Evolutionary conservation across 495 filamentous ascomycete species (phyloP).

Genomic region (Tetracladium marchalianum): DNA sequence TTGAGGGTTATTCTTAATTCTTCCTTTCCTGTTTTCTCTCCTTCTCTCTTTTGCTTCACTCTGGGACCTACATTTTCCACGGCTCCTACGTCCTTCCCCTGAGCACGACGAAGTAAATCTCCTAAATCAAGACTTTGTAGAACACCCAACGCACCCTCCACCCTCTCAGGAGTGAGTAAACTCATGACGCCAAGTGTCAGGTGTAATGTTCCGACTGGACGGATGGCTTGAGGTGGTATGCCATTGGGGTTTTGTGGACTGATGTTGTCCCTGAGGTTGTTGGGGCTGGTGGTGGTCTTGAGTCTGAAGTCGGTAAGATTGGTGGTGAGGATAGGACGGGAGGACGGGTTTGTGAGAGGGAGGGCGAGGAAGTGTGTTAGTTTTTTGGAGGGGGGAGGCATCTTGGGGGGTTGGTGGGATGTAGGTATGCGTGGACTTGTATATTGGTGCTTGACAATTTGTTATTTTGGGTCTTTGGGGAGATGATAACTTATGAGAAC

Average conservation of each 20-base stretch:
- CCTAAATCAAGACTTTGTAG: constrained; percentile 44
- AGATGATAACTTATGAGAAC: too few species aligned
- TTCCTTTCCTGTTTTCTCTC: not conserved
- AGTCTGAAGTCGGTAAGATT: constrained; percentile 51
- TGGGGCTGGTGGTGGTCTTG: constrained; percentile 32
- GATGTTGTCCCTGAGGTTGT: too few species aligned
- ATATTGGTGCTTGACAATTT: too few species aligned
- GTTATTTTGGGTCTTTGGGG: not conserved
- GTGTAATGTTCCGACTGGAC: constrained; percentile 75
- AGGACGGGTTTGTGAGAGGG: constrained; percentile 56
- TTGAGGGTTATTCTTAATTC: constrained; percentile 29
- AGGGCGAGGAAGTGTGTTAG: constrained; percentile 89
- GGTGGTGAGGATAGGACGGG: constrained; percentile 50
- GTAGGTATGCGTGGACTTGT: not conserved
- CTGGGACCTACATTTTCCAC: constrained; percentile 5
- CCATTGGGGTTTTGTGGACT: constrained; percentile 16
- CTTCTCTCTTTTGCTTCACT: constrained; percentile 5
- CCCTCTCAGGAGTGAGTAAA: constrained; percentile 41
- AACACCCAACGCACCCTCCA: constrained; percentile 48
- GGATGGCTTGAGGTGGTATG: constrained; percentile 38
- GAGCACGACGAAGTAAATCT: constrained; percentile 38
- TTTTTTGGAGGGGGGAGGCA: constrained; percentile 14
- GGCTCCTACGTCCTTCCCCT: not conserved
- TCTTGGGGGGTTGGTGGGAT: not conserved
- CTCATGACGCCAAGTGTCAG: constrained; percentile 85